Conservation (phyloP, 768 basidiomycete genomes). For the Amylocystis lapponica region DNA sequence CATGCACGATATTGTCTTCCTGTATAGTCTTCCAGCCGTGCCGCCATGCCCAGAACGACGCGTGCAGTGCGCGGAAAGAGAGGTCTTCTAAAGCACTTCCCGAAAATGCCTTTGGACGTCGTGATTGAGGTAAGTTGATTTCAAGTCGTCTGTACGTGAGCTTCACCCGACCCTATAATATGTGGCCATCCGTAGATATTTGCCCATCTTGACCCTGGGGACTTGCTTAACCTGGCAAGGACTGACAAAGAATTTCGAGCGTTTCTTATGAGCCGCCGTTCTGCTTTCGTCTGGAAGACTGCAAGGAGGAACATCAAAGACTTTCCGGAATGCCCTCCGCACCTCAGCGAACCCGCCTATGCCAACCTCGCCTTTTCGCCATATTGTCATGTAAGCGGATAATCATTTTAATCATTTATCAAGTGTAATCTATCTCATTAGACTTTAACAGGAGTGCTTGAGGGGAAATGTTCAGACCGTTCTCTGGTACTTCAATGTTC, state of each 20-base stretch:
- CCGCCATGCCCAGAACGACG: no score
- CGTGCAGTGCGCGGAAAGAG: no score
- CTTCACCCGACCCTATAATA: no score
- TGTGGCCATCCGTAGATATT: no score
- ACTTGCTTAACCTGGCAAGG: slow-evolving; percentile 36
- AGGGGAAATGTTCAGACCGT: slow-evolving; percentile 1
- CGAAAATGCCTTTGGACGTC: no score
- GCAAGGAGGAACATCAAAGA: slow-evolving; percentile 19
- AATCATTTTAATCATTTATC: no score
- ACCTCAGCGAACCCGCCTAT: slow-evolving; percentile 28
- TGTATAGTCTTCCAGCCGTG: no score
- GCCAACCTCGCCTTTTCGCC: slow-evolving; percentile 30
- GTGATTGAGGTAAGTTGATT: no score
- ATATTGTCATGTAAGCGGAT: slow-evolving; percentile 30
- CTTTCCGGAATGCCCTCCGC: slow-evolving; percentile 23
- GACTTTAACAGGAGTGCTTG: slow-evolving; percentile 5
- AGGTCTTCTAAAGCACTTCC: no score
- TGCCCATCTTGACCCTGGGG: slow-evolving; percentile 31
- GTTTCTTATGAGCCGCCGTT: slow-evolving; percentile 24
- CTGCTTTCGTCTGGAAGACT: slow-evolving; percentile 30
- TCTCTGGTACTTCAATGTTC: neutral
- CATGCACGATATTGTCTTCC: no score
- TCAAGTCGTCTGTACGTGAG: no score
- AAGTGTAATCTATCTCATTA: no score
- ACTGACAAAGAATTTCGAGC: slow-evolving; percentile 30